Percentiles rank a stretch among this genome's conserved stretches.
Conservation (phyloP, 495 filamentous ascomycete species). For the Neurospora sp. region DNA sequence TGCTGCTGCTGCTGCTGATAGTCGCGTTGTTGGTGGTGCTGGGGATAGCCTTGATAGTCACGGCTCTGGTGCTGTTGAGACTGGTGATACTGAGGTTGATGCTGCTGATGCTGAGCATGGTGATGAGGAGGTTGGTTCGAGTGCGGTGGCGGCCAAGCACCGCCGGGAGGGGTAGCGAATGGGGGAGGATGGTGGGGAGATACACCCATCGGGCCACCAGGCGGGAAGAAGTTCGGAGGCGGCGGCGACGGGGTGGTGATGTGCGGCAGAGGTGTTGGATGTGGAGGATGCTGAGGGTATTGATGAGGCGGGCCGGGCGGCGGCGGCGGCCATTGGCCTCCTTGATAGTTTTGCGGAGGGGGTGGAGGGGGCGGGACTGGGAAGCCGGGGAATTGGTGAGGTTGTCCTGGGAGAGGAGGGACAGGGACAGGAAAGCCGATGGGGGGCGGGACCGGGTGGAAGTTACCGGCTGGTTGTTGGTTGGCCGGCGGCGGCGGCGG, state of each 20-base stretch:
- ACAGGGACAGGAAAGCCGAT: neutral
- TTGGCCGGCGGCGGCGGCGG: neutral
- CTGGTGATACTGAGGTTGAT: neutral
- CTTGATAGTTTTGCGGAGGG: neutral
- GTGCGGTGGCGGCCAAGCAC: neutral
- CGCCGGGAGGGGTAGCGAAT: neutral
- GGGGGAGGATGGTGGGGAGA: neutral
- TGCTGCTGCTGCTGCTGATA: neutral
- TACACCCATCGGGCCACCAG: neutral
- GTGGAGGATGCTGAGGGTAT: neutral
- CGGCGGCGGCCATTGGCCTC: neutral
- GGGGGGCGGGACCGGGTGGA: neutral
- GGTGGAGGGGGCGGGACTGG: constrained; percentile 11
- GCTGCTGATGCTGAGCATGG: neutral
- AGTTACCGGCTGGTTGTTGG: neutral
- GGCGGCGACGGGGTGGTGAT: neutral
- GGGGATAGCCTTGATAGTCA: neutral
- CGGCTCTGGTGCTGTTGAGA: neutral
- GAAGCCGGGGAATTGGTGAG: constrained; percentile 18
- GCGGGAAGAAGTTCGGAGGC: neutral
- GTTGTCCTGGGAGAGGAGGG: constrained; percentile 14
- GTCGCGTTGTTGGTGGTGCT: neutral
- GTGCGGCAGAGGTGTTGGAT: neutral
- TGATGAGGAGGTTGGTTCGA: neutral
- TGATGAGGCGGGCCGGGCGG: neutral